Percentiles rank a stretch among this genome's conserved stretches.
Conservation (phyloP, 2,329 filamentous ascomycete genomes). For the Hypoxylon sp. region DNA sequence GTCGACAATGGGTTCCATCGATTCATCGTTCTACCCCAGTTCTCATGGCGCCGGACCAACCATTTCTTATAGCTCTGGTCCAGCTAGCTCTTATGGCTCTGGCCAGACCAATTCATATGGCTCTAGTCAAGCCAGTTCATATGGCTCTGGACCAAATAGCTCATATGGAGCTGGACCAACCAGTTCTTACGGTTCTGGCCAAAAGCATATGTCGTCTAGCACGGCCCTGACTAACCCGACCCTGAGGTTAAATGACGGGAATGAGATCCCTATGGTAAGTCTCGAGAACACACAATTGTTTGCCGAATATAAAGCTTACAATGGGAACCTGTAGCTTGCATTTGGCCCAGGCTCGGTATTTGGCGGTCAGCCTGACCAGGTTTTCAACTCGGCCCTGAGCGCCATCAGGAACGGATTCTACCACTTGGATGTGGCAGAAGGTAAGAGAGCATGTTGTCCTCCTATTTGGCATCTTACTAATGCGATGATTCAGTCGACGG, state of each 20-base stretch:
- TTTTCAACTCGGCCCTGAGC: conserved; percentile 65
- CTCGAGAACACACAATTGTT: conserved; percentile 2
- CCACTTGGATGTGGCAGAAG: conserved; percentile 82
- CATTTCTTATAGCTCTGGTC: background rate
- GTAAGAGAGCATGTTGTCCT: conserved; percentile 57
- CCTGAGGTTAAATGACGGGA: conserved; percentile 81
- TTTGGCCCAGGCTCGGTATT: conserved; percentile 81
- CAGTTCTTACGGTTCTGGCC: conserved; percentile 6
- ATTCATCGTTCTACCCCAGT: conserved; percentile 58
- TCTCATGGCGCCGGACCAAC: conserved; percentile 48
- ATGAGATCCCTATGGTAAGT: conserved; percentile 77
- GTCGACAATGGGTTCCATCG: conserved; percentile 61
- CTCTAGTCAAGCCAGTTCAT: background rate
- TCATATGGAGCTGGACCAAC: background rate
- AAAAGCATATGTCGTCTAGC: conserved; percentile 60
- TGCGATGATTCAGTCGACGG: conserved; percentile 63
- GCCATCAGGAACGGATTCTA: conserved; percentile 79
- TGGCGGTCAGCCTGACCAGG: conserved; percentile 70
- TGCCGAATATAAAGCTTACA: conserved; percentile 10
- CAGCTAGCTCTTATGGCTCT: background rate
- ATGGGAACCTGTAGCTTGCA: conserved; percentile 65
- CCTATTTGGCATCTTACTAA: conserved; percentile 30
- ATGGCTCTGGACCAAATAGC: background rate
- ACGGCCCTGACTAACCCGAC: conserved; percentile 72
- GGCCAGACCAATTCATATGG: background rate